Evolutionary conservation across 2,329 filamentous ascomycete genomes (phyloP), one percentile per base, ranked within the genome.

Genomic region (Neonectria punicea): DNA sequence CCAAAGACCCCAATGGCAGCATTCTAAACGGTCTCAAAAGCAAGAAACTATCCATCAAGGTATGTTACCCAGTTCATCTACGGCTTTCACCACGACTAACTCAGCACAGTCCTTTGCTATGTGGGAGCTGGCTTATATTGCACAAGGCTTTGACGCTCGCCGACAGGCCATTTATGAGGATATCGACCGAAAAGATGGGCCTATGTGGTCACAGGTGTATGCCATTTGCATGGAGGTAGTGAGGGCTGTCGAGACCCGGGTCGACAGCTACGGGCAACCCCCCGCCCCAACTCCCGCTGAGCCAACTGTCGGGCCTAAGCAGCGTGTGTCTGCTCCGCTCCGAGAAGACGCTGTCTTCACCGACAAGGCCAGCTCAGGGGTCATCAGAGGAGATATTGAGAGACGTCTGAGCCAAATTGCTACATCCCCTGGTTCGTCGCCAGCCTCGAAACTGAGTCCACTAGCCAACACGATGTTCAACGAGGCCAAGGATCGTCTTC

Each of bases 1-100:
- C 93, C 16, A 96, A 93, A 75, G 94, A 98, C 78, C 93, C 95
- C 1, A 98, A 97, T 74, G 94, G 93, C 39, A 97, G 93, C 76
- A 84, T 98, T 30, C 78, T 98, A 53, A 93, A 90, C 61, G 95
- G 95, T 0, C 79, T 98, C 50, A 94, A 90, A 76, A 91, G 91
- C 69, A 96, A 94, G 80, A 96, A 95, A 78, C 85, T 93, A 9
- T 84, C 92, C 10, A 89, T 93, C 65, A 90, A 88, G 80, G 91
- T 92, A 80, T 73, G 84, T 76, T 36, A 7, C 0, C 25, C 13
- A 2, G 5, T 8, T 39, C 11, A 2, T 11, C 11, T 20, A 36
- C 8, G n/a, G 22, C 4, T n/a, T 10, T 36, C 5, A 43, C 10
- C 20, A 10, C 43, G 55, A 25, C 71, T 75, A 59, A 80, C 67